Percentiles rank a stretch among this genome's conserved stretches.
These are phyloP conservation scores for Acephala macrosclerotiorum DNA, from an alignment of 2,329 filamentous ascomycete genomes.

Conservation along the genomic window DNA sequence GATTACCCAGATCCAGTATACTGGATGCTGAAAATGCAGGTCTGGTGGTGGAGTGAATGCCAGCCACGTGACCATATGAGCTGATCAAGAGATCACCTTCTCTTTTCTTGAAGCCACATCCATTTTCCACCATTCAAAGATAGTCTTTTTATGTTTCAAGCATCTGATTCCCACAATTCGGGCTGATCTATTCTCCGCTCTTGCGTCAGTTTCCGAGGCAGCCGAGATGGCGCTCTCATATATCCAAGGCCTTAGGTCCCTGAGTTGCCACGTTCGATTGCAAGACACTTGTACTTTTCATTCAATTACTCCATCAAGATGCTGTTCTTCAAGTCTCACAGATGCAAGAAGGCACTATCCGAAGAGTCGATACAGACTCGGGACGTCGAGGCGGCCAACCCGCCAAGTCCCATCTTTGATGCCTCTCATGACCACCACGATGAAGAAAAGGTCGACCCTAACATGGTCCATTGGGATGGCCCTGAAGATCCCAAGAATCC, in stretches of 20 bases:
- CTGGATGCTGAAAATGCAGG: background rate
- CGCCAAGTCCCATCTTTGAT: background rate
- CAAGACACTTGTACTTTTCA: background rate
- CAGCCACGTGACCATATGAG: background rate
- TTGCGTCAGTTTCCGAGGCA: background rate
- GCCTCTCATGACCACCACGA: background rate
- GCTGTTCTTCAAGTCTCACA: background rate
- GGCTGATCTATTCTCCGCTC: background rate
- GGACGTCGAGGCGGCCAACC: background rate
- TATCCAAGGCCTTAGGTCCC: background rate
- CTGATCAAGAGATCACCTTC: background rate
- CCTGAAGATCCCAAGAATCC: slow-evolving; percentile 63
- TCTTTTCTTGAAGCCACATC: background rate
- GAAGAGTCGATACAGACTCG: background rate
- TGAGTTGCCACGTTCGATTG: background rate
- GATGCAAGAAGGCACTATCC: background rate
- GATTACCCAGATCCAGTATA: background rate
- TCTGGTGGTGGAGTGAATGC: background rate
- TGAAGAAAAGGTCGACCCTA: background rate
- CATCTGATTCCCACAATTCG: background rate
- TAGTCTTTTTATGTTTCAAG: background rate
- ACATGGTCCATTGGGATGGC: slow-evolving; percentile 62
- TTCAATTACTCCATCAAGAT: background rate
- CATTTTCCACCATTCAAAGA: background rate
- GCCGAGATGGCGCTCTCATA: background rate